These are phyloP conservation scores for Pelargonium cotyledonis DNA, from an alignment of 441 rosid species.

Conservation along the genomic window DNA sequence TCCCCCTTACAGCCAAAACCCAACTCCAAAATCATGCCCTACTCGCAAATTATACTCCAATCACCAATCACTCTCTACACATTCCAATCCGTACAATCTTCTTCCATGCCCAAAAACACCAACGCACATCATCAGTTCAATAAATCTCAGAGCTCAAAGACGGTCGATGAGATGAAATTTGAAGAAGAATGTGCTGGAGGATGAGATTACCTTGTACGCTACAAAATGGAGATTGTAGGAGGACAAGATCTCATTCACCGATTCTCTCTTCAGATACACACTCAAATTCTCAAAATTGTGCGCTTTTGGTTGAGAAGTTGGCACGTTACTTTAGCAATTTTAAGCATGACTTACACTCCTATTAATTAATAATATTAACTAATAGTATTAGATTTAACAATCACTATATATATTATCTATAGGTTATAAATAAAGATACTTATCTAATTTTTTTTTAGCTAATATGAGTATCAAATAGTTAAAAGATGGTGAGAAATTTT, in stretches of 20 bases:
- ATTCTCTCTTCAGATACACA: neutral
- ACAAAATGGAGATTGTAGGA: conserved; percentile 35
- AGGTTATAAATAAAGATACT: no score
- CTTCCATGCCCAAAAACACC: conserved; percentile 35
- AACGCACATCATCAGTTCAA: conserved; percentile 18
- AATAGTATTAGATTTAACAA: no score
- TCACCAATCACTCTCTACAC: conserved; percentile 19
- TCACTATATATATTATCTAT: no score
- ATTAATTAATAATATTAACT: no score
- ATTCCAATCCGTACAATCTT: conserved; percentile 31
- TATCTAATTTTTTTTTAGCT: no score
- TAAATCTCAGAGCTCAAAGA: conserved; percentile 23
- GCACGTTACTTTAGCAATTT: no score
- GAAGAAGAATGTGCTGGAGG: neutral
- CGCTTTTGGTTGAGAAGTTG: no score
- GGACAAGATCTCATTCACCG: conserved; percentile 33
- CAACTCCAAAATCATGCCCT: conserved; percentile 26
- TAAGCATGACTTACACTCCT: no score
- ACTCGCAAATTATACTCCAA: conserved; percentile 12
- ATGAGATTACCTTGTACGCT: conserved; percentile 45
- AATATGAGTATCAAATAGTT: no score
- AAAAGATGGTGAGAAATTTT: no score
- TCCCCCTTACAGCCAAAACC: conserved; percentile 15
- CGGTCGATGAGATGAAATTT: conserved; percentile 19
- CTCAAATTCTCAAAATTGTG: no score